Evolutionary conservation across 331 rosid species (phyloP).

Genomic region (Spiraea crenata): DNA sequence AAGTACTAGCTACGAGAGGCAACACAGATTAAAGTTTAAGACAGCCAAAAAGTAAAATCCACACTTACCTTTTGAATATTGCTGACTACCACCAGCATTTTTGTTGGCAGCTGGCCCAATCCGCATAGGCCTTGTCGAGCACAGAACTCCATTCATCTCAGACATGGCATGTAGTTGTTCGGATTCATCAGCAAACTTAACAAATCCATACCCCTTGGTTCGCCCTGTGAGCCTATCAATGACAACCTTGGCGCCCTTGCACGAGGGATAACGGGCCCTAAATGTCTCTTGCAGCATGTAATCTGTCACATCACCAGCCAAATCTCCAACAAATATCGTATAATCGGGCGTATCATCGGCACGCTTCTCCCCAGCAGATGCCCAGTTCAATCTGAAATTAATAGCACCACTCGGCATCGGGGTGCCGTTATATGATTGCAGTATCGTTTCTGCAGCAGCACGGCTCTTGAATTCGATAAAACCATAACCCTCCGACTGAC

Average conservation of each 20-base stretch:
- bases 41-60: neutral
- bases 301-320: conserved; percentile 91
- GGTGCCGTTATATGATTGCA: conserved; percentile 68
- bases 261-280: conserved; percentile 51
- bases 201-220: conserved; percentile 92
- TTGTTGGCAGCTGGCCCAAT: conserved; percentile 91
- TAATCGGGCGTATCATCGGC: conserved; percentile 83
- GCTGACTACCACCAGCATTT: conserved; percentile 60
- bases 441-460: conserved; percentile 72
- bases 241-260: conserved; percentile 96
- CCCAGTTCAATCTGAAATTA: conserved; percentile 91
- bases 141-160: conserved; percentile 92
- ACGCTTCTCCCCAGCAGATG: conserved; percentile 82
- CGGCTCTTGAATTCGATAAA: conserved; percentile 75
- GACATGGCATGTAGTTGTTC: conserved; percentile 85
- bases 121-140: conserved; percentile 91
- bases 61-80: conserved; percentile 51
- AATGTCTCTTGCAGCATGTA: conserved; percentile 67
- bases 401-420: conserved; percentile 88
- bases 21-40: conserved; percentile 9
- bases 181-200: conserved; percentile 78
- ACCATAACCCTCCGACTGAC: conserved; percentile 85
- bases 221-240: conserved; percentile 86
- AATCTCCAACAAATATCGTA: conserved; percentile 90
- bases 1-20: conserved; percentile 12